Evolutionary conservation across 148 eudicot species (phyloP), one percentile per base, ranked within the genome.

Genomic region (Limonium bicolor): DNA sequence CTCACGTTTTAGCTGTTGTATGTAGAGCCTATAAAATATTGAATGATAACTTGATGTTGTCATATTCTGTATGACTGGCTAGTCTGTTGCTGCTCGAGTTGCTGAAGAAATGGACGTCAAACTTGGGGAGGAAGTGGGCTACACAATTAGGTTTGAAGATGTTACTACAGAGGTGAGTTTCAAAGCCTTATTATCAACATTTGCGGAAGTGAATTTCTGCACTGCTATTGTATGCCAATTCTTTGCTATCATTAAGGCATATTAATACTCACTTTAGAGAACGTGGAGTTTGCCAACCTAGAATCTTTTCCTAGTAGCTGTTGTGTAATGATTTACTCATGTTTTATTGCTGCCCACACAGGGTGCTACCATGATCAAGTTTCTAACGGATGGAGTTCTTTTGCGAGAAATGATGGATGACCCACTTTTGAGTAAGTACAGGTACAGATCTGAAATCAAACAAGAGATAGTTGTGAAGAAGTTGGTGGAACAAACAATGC

Each of bases 81-180:
- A 92, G 95, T 62, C 85, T 28, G 95, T 92, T 64, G 88, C 95
- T 58, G 55, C 94, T 44, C 80, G 99, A 77, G 88, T 92, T 28
- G 79, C 99, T 9, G 94, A 85, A 64, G 99, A 92, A 73, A 75
- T 85, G 80, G 88, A 78, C 62, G 94, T 73, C 57, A 85, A 71
- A 58, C 94, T 92, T 48, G 95, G 99, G n/a, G 88, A 92, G 53
- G 94, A 85, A 73, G 99, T 92, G 61, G 99, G 99, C 55, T 92
- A 92, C 60, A 76, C 90, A 48, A 92, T 92, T 56, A 75, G 95
- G 62, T 92, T 92, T 63, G 99, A 92, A 71, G 95, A 92, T 64
- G 50, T 85, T 24, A 73, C 95, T 25, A 55, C 75, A 37, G 37
- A 45, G 61, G 96, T 77, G 59, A 66, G n/a, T n/a, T n/a, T n/a